Conservation (phyloP, 208 protist species). For the Leishmania aethiopica region DNA sequence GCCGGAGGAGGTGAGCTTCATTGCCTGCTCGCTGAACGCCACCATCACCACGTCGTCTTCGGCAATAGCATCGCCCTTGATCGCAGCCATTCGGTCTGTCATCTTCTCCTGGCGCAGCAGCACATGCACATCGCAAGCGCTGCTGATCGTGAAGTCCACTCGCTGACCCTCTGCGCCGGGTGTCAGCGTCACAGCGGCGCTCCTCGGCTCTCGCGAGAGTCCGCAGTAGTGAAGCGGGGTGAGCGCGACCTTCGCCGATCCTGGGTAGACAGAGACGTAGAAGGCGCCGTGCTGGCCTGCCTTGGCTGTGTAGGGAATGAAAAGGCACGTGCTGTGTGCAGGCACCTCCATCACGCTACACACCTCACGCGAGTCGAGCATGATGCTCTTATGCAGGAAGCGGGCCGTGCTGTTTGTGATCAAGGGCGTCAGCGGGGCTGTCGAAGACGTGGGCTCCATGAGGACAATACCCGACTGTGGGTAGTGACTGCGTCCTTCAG, state of each 20-base stretch:
- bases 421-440: conserved; percentile 62
- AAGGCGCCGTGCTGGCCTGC: conserved; percentile 63
- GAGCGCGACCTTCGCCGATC: conserved; percentile 71
- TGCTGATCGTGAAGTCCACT: conserved; percentile 71
- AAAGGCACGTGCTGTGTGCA: conserved; percentile 60
- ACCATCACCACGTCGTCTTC: conserved; percentile 66
- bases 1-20: conserved; percentile 55
- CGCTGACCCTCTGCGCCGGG: conserved; percentile 45
- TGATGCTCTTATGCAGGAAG: conserved; percentile 87
- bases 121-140: conserved; percentile 72
- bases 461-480: conserved; percentile 78
- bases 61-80: conserved; percentile 63
- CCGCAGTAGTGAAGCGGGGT: conserved; percentile 74
- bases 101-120: conserved; percentile 78
- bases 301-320: conserved; percentile 85
- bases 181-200: conserved; percentile 42
- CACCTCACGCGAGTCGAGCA: conserved; percentile 88
- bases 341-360: conserved; percentile 79
- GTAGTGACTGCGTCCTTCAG: conserved; percentile 81
- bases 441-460: conserved; percentile 60
- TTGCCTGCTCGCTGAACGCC: conserved; percentile 66
- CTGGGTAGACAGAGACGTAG: conserved; percentile 82
- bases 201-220: conserved; percentile 53
- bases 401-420: conserved; percentile 80
- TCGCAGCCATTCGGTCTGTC: conserved; percentile 21